These are phyloP conservation scores for Guyanaporus albipodus DNA, from an alignment of 768 basidiomycete species.

Conservation along the genomic window DNA sequence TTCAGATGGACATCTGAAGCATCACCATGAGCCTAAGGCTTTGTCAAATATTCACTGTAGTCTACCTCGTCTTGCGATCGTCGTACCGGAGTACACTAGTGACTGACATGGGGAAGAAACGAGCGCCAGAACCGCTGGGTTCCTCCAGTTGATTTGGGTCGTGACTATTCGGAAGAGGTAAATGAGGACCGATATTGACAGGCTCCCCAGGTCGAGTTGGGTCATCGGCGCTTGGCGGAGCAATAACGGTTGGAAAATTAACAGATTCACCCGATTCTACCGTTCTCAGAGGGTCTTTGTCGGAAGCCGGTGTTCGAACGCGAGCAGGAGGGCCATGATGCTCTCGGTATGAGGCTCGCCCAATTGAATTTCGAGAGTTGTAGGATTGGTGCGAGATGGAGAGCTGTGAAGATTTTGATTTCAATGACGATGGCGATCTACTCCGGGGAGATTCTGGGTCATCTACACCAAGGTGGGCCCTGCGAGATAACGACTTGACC, in stretches of 20 bases:
- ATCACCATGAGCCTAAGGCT: not conserved
- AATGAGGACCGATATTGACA: not conserved
- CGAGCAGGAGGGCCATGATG: conserved; percentile 16
- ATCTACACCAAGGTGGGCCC: not conserved
- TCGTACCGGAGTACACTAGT: conserved; percentile 8
- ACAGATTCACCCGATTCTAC: not conserved
- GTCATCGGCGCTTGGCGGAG: conserved; percentile 4
- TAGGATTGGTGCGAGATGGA: conserved; percentile 15
- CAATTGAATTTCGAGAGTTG: conserved; percentile 15
- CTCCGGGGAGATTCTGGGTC: conserved; percentile 2
- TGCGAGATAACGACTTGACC: not conserved
- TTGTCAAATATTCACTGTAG: not conserved
- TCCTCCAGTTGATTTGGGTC: conserved; percentile 10
- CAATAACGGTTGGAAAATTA: not conserved
- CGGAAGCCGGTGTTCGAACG: conserved; percentile 6
- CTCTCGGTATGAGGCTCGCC: conserved; percentile 21
- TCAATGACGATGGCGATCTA: conserved; percentile 7
- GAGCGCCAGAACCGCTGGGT: not conserved
- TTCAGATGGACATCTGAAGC: not conserved
- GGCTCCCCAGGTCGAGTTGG: conserved; percentile 9
- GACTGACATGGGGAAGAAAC: conserved; percentile 17
- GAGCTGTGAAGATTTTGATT: conserved; percentile 8
- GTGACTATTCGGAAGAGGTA: no score
- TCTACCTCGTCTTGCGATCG: conserved; percentile 7
- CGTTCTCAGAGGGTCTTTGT: not conserved